phyloP scores from a whole-genome alignment of 768 basidiomycete genomes.

The Paxillus ammoniavirescens region DNA sequence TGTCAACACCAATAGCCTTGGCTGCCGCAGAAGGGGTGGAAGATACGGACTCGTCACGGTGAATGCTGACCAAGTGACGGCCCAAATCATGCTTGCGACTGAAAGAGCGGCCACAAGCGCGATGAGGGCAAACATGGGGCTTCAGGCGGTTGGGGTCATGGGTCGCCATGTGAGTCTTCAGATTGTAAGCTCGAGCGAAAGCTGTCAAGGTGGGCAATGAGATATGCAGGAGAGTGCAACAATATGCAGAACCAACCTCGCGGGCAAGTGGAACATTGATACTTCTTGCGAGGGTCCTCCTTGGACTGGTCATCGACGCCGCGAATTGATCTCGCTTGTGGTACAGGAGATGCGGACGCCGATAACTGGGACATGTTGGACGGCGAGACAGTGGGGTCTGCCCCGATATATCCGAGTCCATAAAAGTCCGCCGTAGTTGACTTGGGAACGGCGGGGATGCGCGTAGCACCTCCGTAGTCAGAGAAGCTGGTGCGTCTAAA shows the following conservation, averaged over 20 bases:
- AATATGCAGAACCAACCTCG: constrained; percentile 46
- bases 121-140: constrained; percentile 85
- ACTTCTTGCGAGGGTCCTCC: constrained; percentile 73
- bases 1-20: constrained; percentile 67
- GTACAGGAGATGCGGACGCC: constrained; percentile 40
- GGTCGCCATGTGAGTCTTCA: constrained; percentile 94
- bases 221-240: background rate
- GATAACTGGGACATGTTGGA: constrained; percentile 53
- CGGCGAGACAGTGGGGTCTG: constrained; percentile 55
- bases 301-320: constrained; percentile 44
- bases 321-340: constrained; percentile 37
- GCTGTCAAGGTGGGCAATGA: constrained; percentile 41
- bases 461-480: constrained; percentile 59
- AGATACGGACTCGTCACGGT: constrained; percentile 61
- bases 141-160: constrained; percentile 92
- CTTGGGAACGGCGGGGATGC: constrained; percentile 47
- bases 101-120: constrained; percentile 85
- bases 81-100: constrained; percentile 93
- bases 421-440: constrained; percentile 50
- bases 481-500: constrained; percentile 57
- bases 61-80: constrained; percentile 84
- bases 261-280: constrained; percentile 72
- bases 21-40: constrained; percentile 38
- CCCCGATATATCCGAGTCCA: constrained; percentile 29
- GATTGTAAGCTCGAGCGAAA: constrained; percentile 90